A percentile compares a stretch with the other conserved stretches of the same genome.
phyloP scores from a whole-genome alignment of 202 grass and related monocot species.

The Musa balbisiana region DNA sequence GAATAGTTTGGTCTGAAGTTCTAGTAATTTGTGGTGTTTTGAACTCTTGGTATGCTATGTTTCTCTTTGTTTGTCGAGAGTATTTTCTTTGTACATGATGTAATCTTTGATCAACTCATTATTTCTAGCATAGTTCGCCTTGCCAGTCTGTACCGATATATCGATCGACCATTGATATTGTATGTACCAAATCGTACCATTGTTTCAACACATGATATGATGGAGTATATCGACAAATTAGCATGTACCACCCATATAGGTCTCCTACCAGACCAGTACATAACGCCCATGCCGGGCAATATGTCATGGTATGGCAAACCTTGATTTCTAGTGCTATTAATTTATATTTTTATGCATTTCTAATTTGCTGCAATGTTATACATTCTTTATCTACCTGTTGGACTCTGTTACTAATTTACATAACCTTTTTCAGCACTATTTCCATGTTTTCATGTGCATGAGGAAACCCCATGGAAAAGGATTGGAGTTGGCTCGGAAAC shows the following conservation, averaged over 20 bases:
- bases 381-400: neutral
- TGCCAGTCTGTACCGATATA: no score
- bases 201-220: no score
- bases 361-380: neutral
- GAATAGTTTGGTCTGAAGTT: no score
- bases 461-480: constrained; percentile 88
- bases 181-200: no score
- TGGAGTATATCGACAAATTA: no score
- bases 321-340: neutral
- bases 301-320: no score
- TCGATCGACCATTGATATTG: no score
- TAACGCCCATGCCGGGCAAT: no score
- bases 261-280: no score
- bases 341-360: neutral
- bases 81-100: neutral
- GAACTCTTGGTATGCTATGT: neutral
- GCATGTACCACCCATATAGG: no score
- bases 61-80: neutral
- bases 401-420: neutral
- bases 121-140: neutral
- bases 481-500: constrained; percentile 70
- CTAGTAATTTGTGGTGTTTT: no score
- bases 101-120: neutral
- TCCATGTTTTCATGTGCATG: constrained; percentile 64
- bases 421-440: constrained; percentile 61